phyloP scores from a whole-genome alignment of 352 stramenopile genomes.

The Globisporangium paddicum region DNA sequence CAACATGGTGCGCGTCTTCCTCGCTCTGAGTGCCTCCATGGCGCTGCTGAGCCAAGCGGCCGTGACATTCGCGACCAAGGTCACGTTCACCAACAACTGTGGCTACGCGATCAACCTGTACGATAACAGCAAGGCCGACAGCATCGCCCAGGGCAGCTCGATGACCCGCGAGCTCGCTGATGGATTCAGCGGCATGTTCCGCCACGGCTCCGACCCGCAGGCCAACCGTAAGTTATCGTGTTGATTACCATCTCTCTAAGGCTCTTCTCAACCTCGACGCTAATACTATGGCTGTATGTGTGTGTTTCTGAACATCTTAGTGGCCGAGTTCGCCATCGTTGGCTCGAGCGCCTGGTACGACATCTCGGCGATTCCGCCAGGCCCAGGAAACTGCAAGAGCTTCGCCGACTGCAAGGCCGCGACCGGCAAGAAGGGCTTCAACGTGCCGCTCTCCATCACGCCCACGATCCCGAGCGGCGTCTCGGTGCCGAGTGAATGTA shows the following conservation, averaged over 20 bases:
- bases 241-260: background rate
- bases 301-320: no score
- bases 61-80: slow-evolving; percentile 26
- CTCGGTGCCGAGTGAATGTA: slow-evolving; percentile 26
- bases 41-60: slow-evolving; percentile 22
- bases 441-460: slow-evolving; percentile 53
- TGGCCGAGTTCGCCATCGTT: slow-evolving; percentile 46
- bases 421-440: slow-evolving; percentile 58
- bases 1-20: slow-evolving; percentile 40
- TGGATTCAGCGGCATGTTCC: slow-evolving; percentile 62
- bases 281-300: background rate
- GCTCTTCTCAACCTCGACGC: background rate
- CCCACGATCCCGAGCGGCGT: slow-evolving; percentile 20
- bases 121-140: slow-evolving; percentile 44
- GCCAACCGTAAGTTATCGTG: slow-evolving; percentile 32
- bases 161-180: slow-evolving; percentile 28
- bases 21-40: slow-evolving; percentile 28
- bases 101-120: slow-evolving; percentile 43
- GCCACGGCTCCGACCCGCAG: slow-evolving; percentile 32
- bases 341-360: slow-evolving; percentile 51
- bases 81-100: slow-evolving; percentile 56
- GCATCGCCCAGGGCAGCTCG: slow-evolving; percentile 27
- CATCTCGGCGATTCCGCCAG: slow-evolving; percentile 47
- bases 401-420: slow-evolving; percentile 36
- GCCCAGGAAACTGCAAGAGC: slow-evolving; percentile 46